Conservation (phyloP, 2,329 filamentous ascomycete species). For the Ascochyta koolunga region DNA sequence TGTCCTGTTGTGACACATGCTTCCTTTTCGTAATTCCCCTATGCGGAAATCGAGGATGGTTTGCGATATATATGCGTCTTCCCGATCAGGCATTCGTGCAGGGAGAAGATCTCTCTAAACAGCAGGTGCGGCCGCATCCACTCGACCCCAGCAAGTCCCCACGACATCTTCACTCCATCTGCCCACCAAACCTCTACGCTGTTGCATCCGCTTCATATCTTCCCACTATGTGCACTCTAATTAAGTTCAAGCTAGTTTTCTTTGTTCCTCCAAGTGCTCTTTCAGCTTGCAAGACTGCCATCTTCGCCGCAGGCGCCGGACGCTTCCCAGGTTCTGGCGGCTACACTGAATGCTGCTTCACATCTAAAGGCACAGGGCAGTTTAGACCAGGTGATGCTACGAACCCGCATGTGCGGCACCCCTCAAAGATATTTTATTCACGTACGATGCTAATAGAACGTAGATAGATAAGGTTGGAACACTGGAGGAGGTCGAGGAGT, state of each 20-base stretch:
- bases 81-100: too few relatives aligned
- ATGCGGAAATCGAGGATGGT: too few relatives aligned
- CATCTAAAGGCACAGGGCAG: constrained; percentile 63
- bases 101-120: background rate
- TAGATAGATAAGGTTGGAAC: constrained; percentile 63
- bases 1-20: background rate
- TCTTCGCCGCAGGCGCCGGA: constrained; percentile 56
- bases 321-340: constrained; percentile 49
- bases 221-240: constrained; percentile 13
- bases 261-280: constrained; percentile 50
- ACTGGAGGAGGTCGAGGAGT: constrained; percentile 66
- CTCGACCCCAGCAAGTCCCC: background rate
- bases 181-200: background rate
- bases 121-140: background rate
- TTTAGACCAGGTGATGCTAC: constrained; percentile 68
- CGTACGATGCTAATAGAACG: background rate
- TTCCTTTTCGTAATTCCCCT: too few relatives aligned
- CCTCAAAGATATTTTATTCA: background rate
- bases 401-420: constrained; percentile 58
- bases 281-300: constrained; percentile 49
- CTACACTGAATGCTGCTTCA: constrained; percentile 54
- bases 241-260: constrained; percentile 54
- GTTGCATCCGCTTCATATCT: background rate
- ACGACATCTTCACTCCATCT: background rate
- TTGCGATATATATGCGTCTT: too few relatives aligned